Base-by-base conservation (phyloP, 169 alveolate species). In the Blepharisma undulans region DNA sequence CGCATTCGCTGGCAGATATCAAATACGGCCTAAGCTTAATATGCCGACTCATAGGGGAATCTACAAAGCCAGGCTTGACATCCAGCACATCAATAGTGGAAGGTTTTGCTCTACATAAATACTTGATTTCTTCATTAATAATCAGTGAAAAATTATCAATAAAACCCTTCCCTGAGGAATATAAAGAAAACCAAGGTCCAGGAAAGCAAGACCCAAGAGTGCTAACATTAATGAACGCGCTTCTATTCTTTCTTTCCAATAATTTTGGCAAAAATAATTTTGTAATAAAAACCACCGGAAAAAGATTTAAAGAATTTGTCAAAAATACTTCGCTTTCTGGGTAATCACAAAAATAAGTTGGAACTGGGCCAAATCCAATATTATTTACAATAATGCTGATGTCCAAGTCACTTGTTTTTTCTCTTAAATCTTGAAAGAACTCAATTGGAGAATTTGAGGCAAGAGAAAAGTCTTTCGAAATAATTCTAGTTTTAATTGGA, bases 11-110 rank as follows among this genome's bases (percentile, higher is more conserved):
- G 3, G 86, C 71, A 29, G 66, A 22, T 4, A 25, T 29, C 14
- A 27, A 22, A 19, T 22, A 78, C 7, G 22, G 32, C 60, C 32
- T 78, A 4, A 19, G 4, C 14, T 78, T 78, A 30, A 78, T 78
- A 32, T 78, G 60, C 32, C 32, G 34, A 12, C 60, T 78, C 59
- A 78, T 27, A 29, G 34, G 71, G 7, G 86, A 22, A 21, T 78
- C 86, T 7, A 78, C 86, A n/a, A 21, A 78, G 32, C 60, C 86
- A 78, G 86, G 86, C 60, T 25, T n/a, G 60, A 32, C 33, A 21
- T 4, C 32, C 10, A 78, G 8, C 7, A 78, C 86, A 78, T 78
- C 86, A 7, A 78, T 78, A 21, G 33, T 32, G 30, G 33, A 12
- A 48, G 66, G 66, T 5, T 48, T 48, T 48, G 21, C 66, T 5